Conservation (phyloP, 306 rosid genomes). For the Glycine latifolia region DNA sequence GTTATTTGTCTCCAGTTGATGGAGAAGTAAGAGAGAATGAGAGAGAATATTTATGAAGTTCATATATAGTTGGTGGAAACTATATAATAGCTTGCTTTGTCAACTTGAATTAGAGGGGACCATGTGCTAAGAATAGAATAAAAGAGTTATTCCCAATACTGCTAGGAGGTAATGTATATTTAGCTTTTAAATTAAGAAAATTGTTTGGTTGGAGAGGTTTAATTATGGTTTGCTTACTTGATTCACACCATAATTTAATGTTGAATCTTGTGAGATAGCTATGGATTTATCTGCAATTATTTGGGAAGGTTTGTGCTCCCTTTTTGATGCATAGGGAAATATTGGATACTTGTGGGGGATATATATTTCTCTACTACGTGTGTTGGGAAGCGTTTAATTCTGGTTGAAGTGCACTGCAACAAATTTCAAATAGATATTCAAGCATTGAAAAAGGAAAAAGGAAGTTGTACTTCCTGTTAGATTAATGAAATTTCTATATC, state of each 20-base stretch:
- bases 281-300: conserved; percentile 21
- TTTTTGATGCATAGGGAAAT: conserved; percentile 25
- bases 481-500: conserved; percentile 17
- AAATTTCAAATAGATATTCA: background rate
- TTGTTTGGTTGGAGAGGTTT: conserved; percentile 20
- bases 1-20: conserved; percentile 24
- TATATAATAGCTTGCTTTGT: conserved; percentile 10
- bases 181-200: conserved; percentile 37
- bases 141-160: background rate
- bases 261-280: conserved; percentile 33
- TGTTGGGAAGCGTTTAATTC: conserved; percentile 9
- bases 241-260: conserved; percentile 22
- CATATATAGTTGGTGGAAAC: conserved; percentile 21
- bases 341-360: conserved; percentile 6
- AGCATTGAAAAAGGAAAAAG: background rate
- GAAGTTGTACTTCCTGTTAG: too few species aligned
- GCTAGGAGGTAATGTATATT: conserved; percentile 7
- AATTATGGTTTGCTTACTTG: background rate
- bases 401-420: conserved; percentile 21
- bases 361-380: conserved; percentile 11
- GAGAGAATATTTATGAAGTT: conserved; percentile 20
- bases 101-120: conserved; percentile 21
- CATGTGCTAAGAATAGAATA: conserved; percentile 4
- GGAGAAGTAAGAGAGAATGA: background rate
- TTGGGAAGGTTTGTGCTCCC: background rate